A percentile compares a stretch with the other conserved stretches of the same genome.
Evolutionary conservation across 176 grass and related monocot genomes (phyloP).

Genomic region (Tuctoria greenei): DNA sequence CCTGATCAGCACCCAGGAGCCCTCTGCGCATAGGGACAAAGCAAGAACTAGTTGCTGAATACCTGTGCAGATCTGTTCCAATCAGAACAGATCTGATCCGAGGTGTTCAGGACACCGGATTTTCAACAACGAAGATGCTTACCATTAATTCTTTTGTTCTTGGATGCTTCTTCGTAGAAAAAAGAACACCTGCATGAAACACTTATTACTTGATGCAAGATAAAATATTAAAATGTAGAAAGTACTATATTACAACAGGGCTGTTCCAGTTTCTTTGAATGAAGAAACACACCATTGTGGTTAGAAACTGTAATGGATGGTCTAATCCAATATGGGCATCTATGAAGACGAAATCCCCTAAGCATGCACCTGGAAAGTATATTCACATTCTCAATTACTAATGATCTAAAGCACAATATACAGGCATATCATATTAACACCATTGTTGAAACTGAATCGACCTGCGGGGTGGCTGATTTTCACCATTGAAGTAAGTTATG

Average conservation of each 20-base stretch:
- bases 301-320: conserved; percentile 90
- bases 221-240: conserved; percentile 26
- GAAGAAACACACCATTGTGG: conserved; percentile 64
- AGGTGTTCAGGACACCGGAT: no score
- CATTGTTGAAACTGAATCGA: conserved; percentile 33
- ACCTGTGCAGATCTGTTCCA: no score
- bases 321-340: conserved; percentile 94
- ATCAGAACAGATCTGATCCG: no score
- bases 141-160: conserved; percentile 98
- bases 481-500: conserved; percentile 87
- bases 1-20: no score
- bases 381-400: conserved; percentile 32
- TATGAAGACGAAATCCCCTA: conserved; percentile 98
- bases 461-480: conserved; percentile 90
- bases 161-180: conserved; percentile 94
- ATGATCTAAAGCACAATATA: neutral
- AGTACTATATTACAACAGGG: neutral
- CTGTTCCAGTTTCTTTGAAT: conserved; percentile 29
- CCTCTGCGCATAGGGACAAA: no score
- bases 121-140: conserved; percentile 32
- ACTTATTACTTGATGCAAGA: conserved; percentile 19
- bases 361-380: conserved; percentile 86
- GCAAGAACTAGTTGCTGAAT: no score
- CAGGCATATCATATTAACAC: conserved; percentile 29
- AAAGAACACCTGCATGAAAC: conserved; percentile 71